Evolutionary conservation across 495 filamentous ascomycete species (phyloP).

Genomic region (Platismatia glauca): DNA sequence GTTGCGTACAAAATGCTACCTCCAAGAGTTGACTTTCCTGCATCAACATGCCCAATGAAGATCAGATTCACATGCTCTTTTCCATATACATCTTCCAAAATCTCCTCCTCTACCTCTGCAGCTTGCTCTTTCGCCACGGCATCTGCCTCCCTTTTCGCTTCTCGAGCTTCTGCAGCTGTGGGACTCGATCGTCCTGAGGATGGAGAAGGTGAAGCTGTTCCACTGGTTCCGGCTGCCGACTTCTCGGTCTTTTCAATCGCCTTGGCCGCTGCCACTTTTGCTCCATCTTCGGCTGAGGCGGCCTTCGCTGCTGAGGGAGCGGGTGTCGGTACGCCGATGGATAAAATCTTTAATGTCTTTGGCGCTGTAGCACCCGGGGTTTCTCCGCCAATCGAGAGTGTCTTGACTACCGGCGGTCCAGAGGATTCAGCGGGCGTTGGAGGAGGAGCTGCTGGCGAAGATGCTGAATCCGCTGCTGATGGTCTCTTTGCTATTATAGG

Average conservation of each 20-base stretch:
- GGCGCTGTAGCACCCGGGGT: slow-evolving; percentile 40
- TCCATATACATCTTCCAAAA: slow-evolving; percentile 90
- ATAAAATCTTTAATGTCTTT: slow-evolving; percentile 54
- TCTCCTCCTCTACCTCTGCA: slow-evolving; percentile 84
- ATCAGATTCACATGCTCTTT: slow-evolving; percentile 98
- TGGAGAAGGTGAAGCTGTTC: slow-evolving; percentile 66
- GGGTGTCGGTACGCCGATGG: slow-evolving; percentile 47
- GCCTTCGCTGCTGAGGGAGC: slow-evolving; percentile 43
- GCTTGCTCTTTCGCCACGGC: slow-evolving; percentile 79
- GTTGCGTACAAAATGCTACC: slow-evolving; percentile 86
- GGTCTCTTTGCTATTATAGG: slow-evolving; percentile 64
- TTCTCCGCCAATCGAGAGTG: slow-evolving; percentile 53
- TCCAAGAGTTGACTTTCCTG: slow-evolving; percentile 92
- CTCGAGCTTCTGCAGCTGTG: slow-evolving; percentile 39
- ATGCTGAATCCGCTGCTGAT: slow-evolving; percentile 30
- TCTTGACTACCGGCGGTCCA: slow-evolving; percentile 57
- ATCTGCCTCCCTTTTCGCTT: slow-evolving; percentile 59
- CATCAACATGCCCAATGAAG: slow-evolving; percentile 97
- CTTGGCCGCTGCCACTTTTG: slow-evolving; percentile 72
- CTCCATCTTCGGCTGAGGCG: slow-evolving; percentile 42
- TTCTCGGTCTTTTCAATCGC: slow-evolving; percentile 72
- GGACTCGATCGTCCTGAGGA: slow-evolving; percentile 73
- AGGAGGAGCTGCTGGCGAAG: slow-evolving; percentile 26
- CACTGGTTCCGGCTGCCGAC: slow-evolving; percentile 44
- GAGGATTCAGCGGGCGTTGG: slow-evolving; percentile 29